These are phyloP conservation scores for Neonectria sp. DNA, from an alignment of 2,329 filamentous ascomycete species.

Conservation along the genomic window DNA sequence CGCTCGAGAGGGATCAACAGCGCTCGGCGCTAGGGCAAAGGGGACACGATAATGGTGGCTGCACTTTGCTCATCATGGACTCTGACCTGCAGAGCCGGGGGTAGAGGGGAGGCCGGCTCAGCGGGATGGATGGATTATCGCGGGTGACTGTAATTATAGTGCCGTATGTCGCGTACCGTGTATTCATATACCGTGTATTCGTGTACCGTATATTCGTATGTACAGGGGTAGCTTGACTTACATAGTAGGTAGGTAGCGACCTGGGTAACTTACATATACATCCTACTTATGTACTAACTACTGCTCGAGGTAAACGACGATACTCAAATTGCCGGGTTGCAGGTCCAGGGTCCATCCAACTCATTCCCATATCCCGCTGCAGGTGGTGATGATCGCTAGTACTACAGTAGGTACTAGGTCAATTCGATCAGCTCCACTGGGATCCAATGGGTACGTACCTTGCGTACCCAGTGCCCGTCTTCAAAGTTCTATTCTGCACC, in stretches of 20 bases:
- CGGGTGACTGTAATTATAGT: neutral
- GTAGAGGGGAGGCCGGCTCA: neutral
- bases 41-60: slow-evolving; percentile 19
- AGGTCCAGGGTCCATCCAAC: neutral
- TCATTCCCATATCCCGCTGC: neutral
- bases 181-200: too few relatives aligned
- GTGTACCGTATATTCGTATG: too few relatives aligned
- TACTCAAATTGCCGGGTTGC: neutral
- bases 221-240: too few relatives aligned
- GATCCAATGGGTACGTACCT: slow-evolving; percentile 5
- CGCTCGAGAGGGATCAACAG: neutral
- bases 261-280: neutral
- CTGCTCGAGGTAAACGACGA: neutral
- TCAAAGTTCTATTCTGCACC: neutral
- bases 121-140: neutral
- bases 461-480: too few relatives aligned
- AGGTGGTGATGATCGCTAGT: neutral
- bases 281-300: neutral
- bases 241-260: too few relatives aligned
- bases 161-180: neutral
- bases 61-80: neutral
- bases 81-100: slow-evolving; percentile 3
- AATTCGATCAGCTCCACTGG: neutral
- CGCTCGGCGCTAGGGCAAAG: slow-evolving; percentile 38
- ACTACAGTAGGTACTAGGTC: too few relatives aligned